Base-by-base conservation (phyloP, 805 yeast species). In the Pichia eremophila region DNA sequence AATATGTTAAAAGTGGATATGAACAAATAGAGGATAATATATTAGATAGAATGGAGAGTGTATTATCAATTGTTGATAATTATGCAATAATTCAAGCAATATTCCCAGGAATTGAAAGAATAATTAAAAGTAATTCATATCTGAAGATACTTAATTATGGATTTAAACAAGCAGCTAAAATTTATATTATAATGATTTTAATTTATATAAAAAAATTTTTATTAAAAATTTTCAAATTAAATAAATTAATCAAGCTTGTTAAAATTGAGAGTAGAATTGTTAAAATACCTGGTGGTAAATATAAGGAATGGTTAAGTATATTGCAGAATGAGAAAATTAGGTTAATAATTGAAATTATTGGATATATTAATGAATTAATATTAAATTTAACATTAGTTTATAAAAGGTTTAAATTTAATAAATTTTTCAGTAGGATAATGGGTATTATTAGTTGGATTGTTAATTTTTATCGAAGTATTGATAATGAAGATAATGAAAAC, bases 351-450 rank as follows among this genome's bases (percentile, higher is more conserved):
- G 68, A 65, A 39, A 51, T 63, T 5, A 35, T 59, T 7, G 66
- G 66, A 8, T 63, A 61, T 46, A 39, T 58, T 6, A 61, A 61
- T 48, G 69, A 65, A 41, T 46, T 65, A 9, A 32, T 63, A 1
- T 45, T 65, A 35, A 62, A 62, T 40, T 39, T 63, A 32, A 58
- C 55, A 32, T 48, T 65, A 18, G 52, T 62, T 8, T 52, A 47
- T 36, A 52, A 56, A 11, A 50, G 45, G 9, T 43, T 59, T 18
- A 51, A 47, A 41, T 41, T 64, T 15, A 63, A 66, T 4, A 50
- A 46, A 22, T 12, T 54, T 35, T 14, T 60, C 15, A 50, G 45
- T 36, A 54, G 51, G 36, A 27, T 58, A 19, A 53, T 62, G 36
- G 59, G 58, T 27, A 35, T 57, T 19, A 45, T 62, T 2, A 60